Evolutionary conservation across 371 early-diverging fungal genomes (phyloP).

Genomic region (Rhizomucor pusillus): DNA sequence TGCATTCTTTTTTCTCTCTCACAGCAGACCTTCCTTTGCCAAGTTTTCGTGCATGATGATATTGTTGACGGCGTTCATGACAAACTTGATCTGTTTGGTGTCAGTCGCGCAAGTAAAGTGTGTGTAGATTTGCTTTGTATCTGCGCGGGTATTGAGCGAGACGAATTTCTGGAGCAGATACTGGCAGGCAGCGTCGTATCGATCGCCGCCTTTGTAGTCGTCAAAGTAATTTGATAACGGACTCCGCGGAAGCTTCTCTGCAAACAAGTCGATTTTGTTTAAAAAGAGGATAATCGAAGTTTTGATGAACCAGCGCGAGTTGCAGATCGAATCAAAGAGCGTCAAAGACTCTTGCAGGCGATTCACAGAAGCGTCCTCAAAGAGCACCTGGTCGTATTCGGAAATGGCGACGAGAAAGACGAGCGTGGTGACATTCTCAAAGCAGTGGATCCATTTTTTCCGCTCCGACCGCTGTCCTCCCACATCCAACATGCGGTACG

Average conservation of each 20-base stretch:
- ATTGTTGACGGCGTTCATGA: conserved; percentile 74
- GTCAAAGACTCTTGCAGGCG: conserved; percentile 84
- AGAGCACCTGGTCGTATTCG: conserved; percentile 91
- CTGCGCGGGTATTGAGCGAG: conserved; percentile 31
- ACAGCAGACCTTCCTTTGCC: conserved; percentile 64
- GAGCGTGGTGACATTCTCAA: conserved; percentile 92
- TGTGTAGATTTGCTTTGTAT: conserved; percentile 47
- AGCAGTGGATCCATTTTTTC: conserved; percentile 94
- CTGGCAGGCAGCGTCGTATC: conserved; percentile 57
- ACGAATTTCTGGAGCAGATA: conserved; percentile 43
- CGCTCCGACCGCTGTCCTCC: conserved; percentile 91
- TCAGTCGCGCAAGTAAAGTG: conserved; percentile 65
- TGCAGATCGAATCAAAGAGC: conserved; percentile 77
- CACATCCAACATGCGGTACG: conserved; percentile 91
- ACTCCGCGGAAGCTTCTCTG: conserved; percentile 61
- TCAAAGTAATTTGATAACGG: conserved; percentile 71
- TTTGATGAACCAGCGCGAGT: conserved; percentile 73
- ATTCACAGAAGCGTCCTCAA: conserved; percentile 94
- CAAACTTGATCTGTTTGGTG: conserved; percentile 73
- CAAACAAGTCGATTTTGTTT: conserved; percentile 83
- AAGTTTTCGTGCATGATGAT: conserved; percentile 68
- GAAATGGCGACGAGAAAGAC: conserved; percentile 89
- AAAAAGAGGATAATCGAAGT: conserved; percentile 80
- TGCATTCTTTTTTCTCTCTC: conserved; percentile 3
- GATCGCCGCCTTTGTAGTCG: conserved; percentile 67